phyloP scores from a whole-genome alignment of 2,329 filamentous ascomycete genomes.

The Microsporum canis region DNA sequence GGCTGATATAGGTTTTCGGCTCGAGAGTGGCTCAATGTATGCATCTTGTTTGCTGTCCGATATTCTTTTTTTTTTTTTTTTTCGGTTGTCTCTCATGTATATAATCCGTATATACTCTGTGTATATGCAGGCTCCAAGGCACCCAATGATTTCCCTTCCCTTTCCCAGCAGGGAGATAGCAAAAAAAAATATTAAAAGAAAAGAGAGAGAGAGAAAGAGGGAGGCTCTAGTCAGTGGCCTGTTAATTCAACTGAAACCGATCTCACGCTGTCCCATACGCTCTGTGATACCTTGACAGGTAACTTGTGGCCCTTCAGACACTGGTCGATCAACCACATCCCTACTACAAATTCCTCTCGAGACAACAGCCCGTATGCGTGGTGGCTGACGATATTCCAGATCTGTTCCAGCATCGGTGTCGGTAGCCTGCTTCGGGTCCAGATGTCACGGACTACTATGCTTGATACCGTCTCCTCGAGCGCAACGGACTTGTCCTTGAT shows the following conservation, averaged over 20 bases:
- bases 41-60: background rate
- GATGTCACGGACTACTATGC: constrained; percentile 39
- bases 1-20: background rate
- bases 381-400: constrained; percentile 38
- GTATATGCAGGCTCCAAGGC: background rate
- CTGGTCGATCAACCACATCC: constrained; percentile 42
- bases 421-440: constrained; percentile 39
- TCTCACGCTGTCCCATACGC: constrained; percentile 37
- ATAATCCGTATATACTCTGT: background rate
- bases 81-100: background rate
- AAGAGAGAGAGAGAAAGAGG: background rate
- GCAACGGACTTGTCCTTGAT: constrained; percentile 17
- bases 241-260: background rate
- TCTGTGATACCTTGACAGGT: constrained; percentile 35
- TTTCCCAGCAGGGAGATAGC: background rate
- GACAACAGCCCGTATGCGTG: constrained; percentile 28
- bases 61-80: background rate
- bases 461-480: constrained; percentile 32
- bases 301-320: constrained; percentile 38
- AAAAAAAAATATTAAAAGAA: background rate
- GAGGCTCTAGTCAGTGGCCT: background rate
- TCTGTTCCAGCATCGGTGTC: constrained; percentile 28
- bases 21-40: background rate
- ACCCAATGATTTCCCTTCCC: background rate
- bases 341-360: constrained; percentile 40